phyloP scores from a whole-genome alignment of 371 early-diverging fungal genomes.

The Nematocida major region DNA sequence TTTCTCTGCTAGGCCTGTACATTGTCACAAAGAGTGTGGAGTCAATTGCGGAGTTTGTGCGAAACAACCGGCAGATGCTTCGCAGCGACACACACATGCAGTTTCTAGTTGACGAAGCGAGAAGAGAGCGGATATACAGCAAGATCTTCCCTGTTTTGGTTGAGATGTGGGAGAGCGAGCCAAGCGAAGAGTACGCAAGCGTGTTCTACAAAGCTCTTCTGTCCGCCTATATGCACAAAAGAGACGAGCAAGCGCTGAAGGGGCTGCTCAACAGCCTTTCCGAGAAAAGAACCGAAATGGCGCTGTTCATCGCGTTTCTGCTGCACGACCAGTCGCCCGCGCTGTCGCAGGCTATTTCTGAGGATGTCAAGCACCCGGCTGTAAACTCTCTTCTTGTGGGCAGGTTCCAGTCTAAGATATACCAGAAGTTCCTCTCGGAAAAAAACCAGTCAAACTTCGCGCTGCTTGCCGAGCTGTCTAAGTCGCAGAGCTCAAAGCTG shows the following conservation, averaged over 20 bases:
- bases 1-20: constrained; percentile 25
- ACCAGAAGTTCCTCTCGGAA: constrained; percentile 39
- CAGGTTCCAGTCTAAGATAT: constrained; percentile 38
- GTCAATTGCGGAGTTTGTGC: constrained; percentile 5
- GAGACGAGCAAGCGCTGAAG: neutral
- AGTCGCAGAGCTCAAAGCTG: constrained; percentile 46
- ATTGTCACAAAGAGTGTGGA: constrained; percentile 12
- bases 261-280: constrained; percentile 7
- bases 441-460: constrained; percentile 50
- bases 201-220: constrained; percentile 23
- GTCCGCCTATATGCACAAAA: constrained; percentile 7
- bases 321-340: constrained; percentile 39
- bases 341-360: constrained; percentile 14
- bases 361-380: neutral
- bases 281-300: constrained; percentile 19
- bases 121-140: constrained; percentile 4
- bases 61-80: neutral
- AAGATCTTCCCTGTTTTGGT: neutral
- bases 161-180: constrained; percentile 19
- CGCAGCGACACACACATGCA: neutral
- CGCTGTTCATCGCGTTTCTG: constrained; percentile 26
- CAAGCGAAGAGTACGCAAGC: neutral
- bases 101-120: constrained; percentile 28
- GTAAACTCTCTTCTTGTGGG: constrained; percentile 33
- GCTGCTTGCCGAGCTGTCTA: constrained; percentile 44